Conservation (phyloP, 768 basidiomycete genomes). For the Pleurotus salmoneostramineus region DNA sequence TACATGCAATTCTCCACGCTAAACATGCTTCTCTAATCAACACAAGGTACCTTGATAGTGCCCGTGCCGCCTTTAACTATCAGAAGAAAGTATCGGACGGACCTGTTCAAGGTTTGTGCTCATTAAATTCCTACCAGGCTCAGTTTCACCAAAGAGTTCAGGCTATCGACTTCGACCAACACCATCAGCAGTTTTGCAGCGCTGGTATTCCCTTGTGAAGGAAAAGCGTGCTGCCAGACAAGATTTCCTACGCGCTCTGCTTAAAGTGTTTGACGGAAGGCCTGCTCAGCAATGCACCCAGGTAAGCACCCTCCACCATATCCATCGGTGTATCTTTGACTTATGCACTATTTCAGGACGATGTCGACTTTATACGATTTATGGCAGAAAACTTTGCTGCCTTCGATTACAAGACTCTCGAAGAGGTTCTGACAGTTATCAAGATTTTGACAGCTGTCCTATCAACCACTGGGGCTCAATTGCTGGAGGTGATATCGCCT, state of each 20-base stretch:
- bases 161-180: slow-evolving; percentile 64
- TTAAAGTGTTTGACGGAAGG: slow-evolving; percentile 79
- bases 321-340: not conserved
- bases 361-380: slow-evolving; percentile 84
- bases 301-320: slow-evolving; percentile 26
- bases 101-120: slow-evolving; percentile 46
- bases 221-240: slow-evolving; percentile 86
- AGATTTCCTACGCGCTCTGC: slow-evolving; percentile 82
- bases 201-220: slow-evolving; percentile 88
- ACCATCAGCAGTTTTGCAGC: slow-evolving; percentile 74
- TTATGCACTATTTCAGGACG: slow-evolving; percentile 43
- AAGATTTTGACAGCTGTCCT: slow-evolving; percentile 72
- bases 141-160: slow-evolving; percentile 17
- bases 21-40: slow-evolving; percentile 92
- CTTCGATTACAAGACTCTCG: slow-evolving; percentile 93
- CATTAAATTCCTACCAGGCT: not conserved
- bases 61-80: slow-evolving; percentile 79
- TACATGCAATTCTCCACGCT: slow-evolving; percentile 79
- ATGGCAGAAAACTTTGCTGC: slow-evolving; percentile 93
- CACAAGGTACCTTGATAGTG: slow-evolving; percentile 78
- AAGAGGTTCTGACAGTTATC: slow-evolving; percentile 86
- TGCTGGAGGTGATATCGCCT: slow-evolving; percentile 73
- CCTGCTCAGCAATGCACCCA: slow-evolving; percentile 52
- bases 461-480: slow-evolving; percentile 77
- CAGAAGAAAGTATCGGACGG: slow-evolving; percentile 55